Conservation (phyloP, 345 rosid genomes). For the Eucalyptus guilfoylei region DNA sequence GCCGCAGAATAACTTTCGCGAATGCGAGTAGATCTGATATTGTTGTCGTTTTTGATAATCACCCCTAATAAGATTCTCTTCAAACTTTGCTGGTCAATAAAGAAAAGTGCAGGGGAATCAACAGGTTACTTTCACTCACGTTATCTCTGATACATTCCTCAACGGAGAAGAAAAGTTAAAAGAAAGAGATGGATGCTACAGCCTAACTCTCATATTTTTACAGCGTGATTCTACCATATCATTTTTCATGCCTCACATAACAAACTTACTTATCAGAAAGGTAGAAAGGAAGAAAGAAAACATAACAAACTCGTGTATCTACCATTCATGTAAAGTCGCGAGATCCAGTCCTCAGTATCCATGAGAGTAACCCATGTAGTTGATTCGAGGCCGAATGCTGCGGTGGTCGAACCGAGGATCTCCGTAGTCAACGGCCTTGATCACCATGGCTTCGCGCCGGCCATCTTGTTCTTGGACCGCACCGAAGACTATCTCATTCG, state of each 20-base stretch:
- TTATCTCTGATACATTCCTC: background rate
- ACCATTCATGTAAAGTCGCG: background rate
- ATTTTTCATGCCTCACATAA: background rate
- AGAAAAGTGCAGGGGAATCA: background rate
- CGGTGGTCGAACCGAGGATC: slow-evolving; percentile 47
- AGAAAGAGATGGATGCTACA: background rate
- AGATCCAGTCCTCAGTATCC: background rate
- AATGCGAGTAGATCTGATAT: background rate
- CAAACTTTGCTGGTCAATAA: background rate
- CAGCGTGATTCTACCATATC: background rate
- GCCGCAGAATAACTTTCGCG: background rate
- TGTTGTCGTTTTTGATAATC: background rate
- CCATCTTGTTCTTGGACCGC: slow-evolving; percentile 91
- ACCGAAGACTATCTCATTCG: slow-evolving; percentile 84
- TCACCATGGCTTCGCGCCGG: slow-evolving; percentile 77
- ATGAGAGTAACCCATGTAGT: slow-evolving; percentile 38
- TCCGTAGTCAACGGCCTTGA: slow-evolving; percentile 80
- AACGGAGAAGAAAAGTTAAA: background rate
- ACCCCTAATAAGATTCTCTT: background rate
- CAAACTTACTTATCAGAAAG: background rate
- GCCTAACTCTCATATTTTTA: background rate
- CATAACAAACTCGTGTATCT: background rate
- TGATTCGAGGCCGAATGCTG: slow-evolving; percentile 54
- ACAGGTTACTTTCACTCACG: background rate
- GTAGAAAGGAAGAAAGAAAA: background rate